Conservation (phyloP, 2,329 filamentous ascomycete genomes). For the Fusarium subtropicale region DNA sequence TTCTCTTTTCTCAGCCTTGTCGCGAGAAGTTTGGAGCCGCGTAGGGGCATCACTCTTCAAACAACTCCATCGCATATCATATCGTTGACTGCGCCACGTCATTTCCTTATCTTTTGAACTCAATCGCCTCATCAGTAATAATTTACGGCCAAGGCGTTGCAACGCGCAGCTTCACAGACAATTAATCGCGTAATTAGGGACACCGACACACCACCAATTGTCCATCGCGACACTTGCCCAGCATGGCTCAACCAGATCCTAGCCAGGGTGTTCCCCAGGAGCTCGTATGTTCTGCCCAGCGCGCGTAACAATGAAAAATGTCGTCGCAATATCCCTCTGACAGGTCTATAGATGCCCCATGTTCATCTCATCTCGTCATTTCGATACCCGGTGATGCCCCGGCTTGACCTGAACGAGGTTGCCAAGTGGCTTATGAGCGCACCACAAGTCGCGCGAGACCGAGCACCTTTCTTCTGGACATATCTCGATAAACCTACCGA, state of each 20-base stretch:
- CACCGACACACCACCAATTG: slow-evolving; percentile 20
- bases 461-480: slow-evolving; percentile 91
- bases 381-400: slow-evolving; percentile 79
- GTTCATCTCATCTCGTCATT: slow-evolving; percentile 89
- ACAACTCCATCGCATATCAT: slow-evolving; percentile 39
- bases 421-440: slow-evolving; percentile 86
- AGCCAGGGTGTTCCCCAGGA: slow-evolving; percentile 58
- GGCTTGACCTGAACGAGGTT: slow-evolving; percentile 79
- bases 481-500: slow-evolving; percentile 86
- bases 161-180: slow-evolving; percentile 5
- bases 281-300: slow-evolving; percentile 50
- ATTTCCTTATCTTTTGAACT: slow-evolving; percentile 28
- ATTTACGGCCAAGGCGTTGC: neutral
- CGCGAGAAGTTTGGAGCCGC: slow-evolving; percentile 55
- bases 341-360: slow-evolving; percentile 75
- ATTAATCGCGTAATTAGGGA: slow-evolving; percentile 39
- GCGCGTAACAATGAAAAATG: neutral
- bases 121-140: slow-evolving; percentile 8
- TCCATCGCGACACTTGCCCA: slow-evolving; percentile 44
- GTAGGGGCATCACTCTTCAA: slow-evolving; percentile 40
- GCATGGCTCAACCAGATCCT: slow-evolving; percentile 57
- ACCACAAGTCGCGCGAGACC: slow-evolving; percentile 85
- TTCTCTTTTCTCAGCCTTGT: slow-evolving; percentile 47
- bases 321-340: slow-evolving; percentile 35
- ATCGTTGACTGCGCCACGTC: slow-evolving; percentile 42